Conservation (phyloP, 169 alveolate genomes). For the Theileria orientalis region DNA sequence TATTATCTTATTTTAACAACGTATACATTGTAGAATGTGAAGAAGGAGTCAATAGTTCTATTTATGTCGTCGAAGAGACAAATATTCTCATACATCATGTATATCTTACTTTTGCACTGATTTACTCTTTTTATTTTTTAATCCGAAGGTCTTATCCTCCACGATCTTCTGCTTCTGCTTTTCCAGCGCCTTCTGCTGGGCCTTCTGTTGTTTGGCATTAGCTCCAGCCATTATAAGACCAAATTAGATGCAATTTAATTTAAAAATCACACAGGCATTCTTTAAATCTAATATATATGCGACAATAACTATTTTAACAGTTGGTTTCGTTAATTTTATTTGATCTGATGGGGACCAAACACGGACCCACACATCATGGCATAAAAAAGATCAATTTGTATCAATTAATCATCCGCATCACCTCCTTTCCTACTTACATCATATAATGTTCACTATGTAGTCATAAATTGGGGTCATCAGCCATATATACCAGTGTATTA, state of each 20-base stretch:
- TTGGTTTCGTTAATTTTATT: neutral
- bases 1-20: too few species aligned
- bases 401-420: too few species aligned
- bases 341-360: constrained; percentile 1
- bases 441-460: too few species aligned
- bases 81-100: neutral
- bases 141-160: constrained; percentile 98
- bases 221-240: constrained; percentile 56
- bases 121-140: constrained; percentile 95
- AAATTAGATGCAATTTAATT: neutral
- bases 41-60: neutral
- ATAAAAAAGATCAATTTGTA: too few species aligned
- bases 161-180: constrained; percentile 95
- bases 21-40: neutral
- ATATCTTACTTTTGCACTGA: constrained; percentile 95
- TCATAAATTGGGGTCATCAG: too few species aligned
- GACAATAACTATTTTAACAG: too few species aligned
- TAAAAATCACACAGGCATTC: neutral
- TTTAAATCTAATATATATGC: neutral
- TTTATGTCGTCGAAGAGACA: neutral
- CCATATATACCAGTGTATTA: too few species aligned
- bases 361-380: constrained; percentile 15
- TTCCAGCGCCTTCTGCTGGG: constrained; percentile 89
- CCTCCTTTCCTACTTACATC: too few species aligned
- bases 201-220: constrained; percentile 85